phyloP scores from a whole-genome alignment of 768 basidiomycete species.

The Leucocoprinus sp. region DNA sequence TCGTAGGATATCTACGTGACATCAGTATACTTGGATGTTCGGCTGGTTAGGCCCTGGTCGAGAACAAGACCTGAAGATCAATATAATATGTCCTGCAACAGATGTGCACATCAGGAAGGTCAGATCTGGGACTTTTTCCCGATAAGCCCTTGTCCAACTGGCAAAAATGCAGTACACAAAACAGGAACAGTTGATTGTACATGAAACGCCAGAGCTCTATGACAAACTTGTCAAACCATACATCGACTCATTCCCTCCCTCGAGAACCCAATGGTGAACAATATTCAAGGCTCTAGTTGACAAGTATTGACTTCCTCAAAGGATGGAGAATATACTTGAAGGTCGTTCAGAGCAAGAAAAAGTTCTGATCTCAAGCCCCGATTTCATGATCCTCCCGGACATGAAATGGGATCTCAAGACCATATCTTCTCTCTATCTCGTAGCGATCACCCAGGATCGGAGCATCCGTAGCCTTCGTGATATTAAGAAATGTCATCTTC shows the following conservation, averaged over 20 bases:
- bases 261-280: constrained; percentile 73
- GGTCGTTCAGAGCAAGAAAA: constrained; percentile 71
- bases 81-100: constrained; percentile 81
- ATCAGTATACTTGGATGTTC: constrained; percentile 75
- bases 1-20: too few species aligned
- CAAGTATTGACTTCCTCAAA: constrained; percentile 19
- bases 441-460: constrained; percentile 62
- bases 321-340: constrained; percentile 80
- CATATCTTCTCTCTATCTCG: constrained; percentile 73
- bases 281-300: not conserved
- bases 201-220: constrained; percentile 80
- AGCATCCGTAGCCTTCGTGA: constrained; percentile 70
- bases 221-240: constrained; percentile 65
- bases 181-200: constrained; percentile 65
- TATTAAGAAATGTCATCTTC: constrained; percentile 54
- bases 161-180: constrained; percentile 51
- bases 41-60: constrained; percentile 50
- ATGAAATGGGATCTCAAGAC: constrained; percentile 93
- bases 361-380: constrained; percentile 53
- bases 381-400: constrained; percentile 83
- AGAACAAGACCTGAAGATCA: constrained; percentile 69
- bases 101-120: constrained; percentile 86
- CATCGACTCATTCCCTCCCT: constrained; percentile 63
- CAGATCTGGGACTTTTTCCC: not conserved
- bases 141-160: not conserved